Base-by-base conservation (phyloP, 352 stramenopile species). In the Pythium scleroteichum region DNA sequence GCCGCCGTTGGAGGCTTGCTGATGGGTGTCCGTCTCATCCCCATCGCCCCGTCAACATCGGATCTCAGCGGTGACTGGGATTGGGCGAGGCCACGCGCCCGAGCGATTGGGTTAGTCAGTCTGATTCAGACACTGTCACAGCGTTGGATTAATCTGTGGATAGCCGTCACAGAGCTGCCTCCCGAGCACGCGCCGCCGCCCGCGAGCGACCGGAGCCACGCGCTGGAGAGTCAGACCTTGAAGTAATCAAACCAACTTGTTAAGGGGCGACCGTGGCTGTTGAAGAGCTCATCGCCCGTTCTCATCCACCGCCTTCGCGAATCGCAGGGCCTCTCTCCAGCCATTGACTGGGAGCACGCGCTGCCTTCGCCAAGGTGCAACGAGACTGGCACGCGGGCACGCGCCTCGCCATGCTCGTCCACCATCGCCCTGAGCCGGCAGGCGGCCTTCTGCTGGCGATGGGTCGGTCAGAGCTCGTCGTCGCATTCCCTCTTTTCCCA, bases 401-500 rank as follows among this genome's bases (percentile, higher is more conserved):
- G n/a, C n/a, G n/a, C n/a, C n/a, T n/a, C n/a, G n/a, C n/a, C n/a
- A n/a, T n/a, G n/a, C n/a, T n/a, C n/a, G n/a, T n/a, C n/a, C n/a
- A n/a, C 29, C 29, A 35, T 35, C 29, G 29, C n/a, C n/a, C n/a
- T n/a, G n/a, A n/a, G n/a, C n/a, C n/a, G n/a, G n/a, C n/a, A n/a
- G n/a, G n/a, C n/a, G n/a, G n/a, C n/a, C n/a, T n/a, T n/a, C n/a
- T n/a, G n/a, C n/a, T n/a, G n/a, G n/a, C n/a, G n/a, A n/a, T n/a
- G n/a, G n/a, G n/a, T n/a, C n/a, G n/a, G n/a, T n/a, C n/a, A n/a
- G n/a, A n/a, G n/a, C n/a, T n/a, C n/a, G n/a, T 16, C 12, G 32
- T 20, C n/a, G 42, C 53, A 60, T 45, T 60, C n/a, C 3, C 39
- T 23, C 26, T 53, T 49, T 62, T 48, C 22, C 54, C 22, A 24